These are phyloP conservation scores for Kluyveromyces sp. DNA, from an alignment of 1,139 yeast species.

Conservation along the genomic window DNA sequence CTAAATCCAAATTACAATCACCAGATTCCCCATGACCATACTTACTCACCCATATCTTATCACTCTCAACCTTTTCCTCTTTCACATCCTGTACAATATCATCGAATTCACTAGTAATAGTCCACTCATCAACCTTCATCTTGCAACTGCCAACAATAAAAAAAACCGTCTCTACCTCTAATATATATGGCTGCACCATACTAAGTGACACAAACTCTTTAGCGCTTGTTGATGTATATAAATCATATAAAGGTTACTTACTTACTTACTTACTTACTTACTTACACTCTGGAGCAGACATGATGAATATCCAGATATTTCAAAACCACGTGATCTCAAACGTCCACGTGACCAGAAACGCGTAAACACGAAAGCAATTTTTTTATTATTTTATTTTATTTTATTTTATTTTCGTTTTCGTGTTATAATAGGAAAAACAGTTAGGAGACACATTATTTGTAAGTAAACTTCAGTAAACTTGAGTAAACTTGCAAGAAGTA, in stretches of 20 bases:
- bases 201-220: background rate
- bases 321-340: background rate
- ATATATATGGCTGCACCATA: background rate
- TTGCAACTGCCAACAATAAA: too few relatives aligned
- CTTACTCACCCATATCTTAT: background rate
- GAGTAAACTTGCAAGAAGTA: too few relatives aligned
- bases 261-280: too few relatives aligned
- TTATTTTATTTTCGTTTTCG: background rate
- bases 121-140: conserved; percentile 2
- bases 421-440: too few relatives aligned
- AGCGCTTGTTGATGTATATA: too few relatives aligned
- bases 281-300: background rate
- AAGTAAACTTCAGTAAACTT: too few relatives aligned
- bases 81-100: conserved; percentile 1
- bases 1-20: background rate
- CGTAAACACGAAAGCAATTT: conserved; percentile 11
- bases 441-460: too few relatives aligned
- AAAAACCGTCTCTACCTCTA: too few relatives aligned
- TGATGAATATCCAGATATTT: background rate
- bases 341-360: background rate
- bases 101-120: background rate
- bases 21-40: background rate
- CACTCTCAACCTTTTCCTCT: background rate
- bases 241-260: too few relatives aligned
- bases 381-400: background rate